Conservation (phyloP, 768 basidiomycete genomes). For the Baorangia bicolor region DNA sequence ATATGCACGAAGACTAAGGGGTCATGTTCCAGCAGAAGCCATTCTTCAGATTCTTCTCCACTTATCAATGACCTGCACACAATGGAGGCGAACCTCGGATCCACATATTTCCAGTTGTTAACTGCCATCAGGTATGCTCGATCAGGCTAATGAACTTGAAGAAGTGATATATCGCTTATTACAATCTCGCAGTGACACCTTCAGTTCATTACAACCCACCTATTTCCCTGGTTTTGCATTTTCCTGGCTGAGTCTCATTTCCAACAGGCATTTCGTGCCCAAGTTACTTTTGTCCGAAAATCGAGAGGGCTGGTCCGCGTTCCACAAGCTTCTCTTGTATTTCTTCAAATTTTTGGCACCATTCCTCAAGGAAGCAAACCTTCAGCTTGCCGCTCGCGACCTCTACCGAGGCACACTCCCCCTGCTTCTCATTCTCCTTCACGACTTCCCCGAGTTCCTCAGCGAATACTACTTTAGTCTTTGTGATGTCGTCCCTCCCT, state of each 20-base stretch:
- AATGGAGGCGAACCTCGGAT: constrained; percentile 81
- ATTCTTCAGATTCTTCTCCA: constrained; percentile 98
- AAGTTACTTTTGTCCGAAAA: constrained; percentile 86
- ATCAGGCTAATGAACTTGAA: background rate
- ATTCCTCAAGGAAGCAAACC: constrained; percentile 80
- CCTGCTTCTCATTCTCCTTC: constrained; percentile 89
- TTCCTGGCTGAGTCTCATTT: constrained; percentile 96
- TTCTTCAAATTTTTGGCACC: constrained; percentile 94
- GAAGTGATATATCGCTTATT: background rate
- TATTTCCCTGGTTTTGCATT: constrained; percentile 99
- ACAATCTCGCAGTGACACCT: constrained; percentile 66
- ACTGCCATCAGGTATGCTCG: constrained; percentile 75
- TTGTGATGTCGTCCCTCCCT: constrained; percentile 87
- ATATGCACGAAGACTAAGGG: constrained; percentile 93
- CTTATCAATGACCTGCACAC: constrained; percentile 88
- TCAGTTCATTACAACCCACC: constrained; percentile 93
- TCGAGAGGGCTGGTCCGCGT: constrained; percentile 95
- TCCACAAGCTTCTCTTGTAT: constrained; percentile 90
- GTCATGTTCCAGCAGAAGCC: constrained; percentile 93
- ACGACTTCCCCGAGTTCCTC: constrained; percentile 98
- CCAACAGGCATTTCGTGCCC: constrained; percentile 97
- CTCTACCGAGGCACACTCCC: constrained; percentile 90
- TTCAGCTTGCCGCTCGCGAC: constrained; percentile 77
- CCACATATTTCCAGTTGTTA: constrained; percentile 87
- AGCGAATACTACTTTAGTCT: constrained; percentile 96